phyloP scores from a whole-genome alignment of 176 grass and related monocot species.

The Oryza meyeriana region DNA sequence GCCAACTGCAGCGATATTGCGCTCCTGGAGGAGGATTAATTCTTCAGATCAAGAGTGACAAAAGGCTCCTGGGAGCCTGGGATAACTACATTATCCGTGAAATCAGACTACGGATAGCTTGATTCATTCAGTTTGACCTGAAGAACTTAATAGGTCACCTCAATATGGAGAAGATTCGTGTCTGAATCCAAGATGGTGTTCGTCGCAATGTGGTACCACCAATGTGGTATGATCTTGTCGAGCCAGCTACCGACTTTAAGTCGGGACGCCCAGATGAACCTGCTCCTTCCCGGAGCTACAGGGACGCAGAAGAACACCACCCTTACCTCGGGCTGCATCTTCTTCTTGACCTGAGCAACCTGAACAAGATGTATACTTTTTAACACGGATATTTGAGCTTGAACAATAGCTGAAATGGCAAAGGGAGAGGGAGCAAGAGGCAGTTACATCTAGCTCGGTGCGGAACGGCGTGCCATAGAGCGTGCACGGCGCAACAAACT shows the following conservation, averaged over 20 bases:
- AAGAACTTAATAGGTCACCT: conserved; percentile 40
- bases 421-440: no score
- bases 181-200: conserved; percentile 88
- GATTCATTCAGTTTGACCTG: no score
- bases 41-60: background rate
- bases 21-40: conserved; percentile 51
- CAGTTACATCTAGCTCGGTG: no score
- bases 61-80: no score
- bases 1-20: conserved; percentile 46
- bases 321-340: conserved; percentile 27
- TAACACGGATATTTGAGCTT: no score
- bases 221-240: conserved; percentile 56
- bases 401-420: no score
- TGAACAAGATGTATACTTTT: background rate
- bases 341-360: conserved; percentile 10
- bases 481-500: background rate
- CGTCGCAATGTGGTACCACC: conserved; percentile 41
- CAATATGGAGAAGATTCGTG: conserved; percentile 73
- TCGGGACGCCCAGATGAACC: conserved; percentile 54
- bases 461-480: background rate
- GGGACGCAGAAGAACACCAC: conserved; percentile 78
- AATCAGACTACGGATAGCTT: no score
- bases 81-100: no score
- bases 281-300: conserved; percentile 67
- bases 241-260: conserved; percentile 58